Conservation (phyloP, 1,139 yeast genomes). For the Arxiozyma bovina region DNA sequence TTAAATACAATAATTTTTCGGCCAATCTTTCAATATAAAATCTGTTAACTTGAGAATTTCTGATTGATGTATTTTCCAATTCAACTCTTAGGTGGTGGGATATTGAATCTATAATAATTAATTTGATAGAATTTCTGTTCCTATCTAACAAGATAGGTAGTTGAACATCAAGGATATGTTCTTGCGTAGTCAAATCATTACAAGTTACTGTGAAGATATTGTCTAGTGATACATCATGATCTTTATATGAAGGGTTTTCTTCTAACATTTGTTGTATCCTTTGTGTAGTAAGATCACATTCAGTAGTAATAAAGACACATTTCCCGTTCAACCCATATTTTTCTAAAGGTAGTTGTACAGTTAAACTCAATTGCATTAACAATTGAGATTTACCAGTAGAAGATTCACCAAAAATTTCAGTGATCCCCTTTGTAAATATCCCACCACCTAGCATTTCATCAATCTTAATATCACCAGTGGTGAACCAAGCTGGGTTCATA, state of each 20-base stretch:
- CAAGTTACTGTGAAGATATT: conserved; percentile 56
- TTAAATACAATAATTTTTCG: conserved; percentile 43
- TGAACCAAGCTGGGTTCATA: conserved; percentile 26
- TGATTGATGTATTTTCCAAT: conserved; percentile 35
- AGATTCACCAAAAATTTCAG: conserved; percentile 78
- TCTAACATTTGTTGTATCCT: conserved; percentile 39
- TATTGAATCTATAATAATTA: conserved; percentile 71
- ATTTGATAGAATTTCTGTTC: conserved; percentile 36
- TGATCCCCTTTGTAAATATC: conserved; percentile 52
- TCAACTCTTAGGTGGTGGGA: conserved; percentile 78
- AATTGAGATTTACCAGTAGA: conserved; percentile 82
- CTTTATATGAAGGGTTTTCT: conserved; percentile 18
- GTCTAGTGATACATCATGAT: conserved; percentile 35
- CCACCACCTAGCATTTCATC: conserved; percentile 64
- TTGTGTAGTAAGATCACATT: conserved; percentile 58
- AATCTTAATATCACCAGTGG: conserved; percentile 52
- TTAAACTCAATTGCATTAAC: conserved; percentile 51
- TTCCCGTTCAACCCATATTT: conserved; percentile 40
- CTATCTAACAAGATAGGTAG: conserved; percentile 49
- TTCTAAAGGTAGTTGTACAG: conserved; percentile 43
- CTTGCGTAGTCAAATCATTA: conserved; percentile 61
- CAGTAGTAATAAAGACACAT: conserved; percentile 69
- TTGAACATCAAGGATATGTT: conserved; percentile 64
- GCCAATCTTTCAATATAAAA: conserved; percentile 41
- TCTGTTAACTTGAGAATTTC: conserved; percentile 34